Base-by-base conservation (phyloP, 2,329 filamentous ascomycete species). In the Aspergillus intermedius region DNA sequence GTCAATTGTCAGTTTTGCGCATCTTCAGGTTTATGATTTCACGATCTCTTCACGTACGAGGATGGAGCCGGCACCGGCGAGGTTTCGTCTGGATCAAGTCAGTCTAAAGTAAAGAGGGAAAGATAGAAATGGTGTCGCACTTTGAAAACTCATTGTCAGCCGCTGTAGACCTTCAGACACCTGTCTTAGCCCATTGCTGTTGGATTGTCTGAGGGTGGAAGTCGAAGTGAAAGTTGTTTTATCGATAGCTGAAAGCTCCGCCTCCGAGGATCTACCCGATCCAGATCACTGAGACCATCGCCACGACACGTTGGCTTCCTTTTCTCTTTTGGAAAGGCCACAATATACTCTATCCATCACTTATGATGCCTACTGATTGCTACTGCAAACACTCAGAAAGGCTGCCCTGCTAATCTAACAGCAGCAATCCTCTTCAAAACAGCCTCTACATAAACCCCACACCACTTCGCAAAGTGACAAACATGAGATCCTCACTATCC, bases 11-110 rank as follows among this genome's bases (percentile, higher is more conserved):
- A 60, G 57, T 50, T 30, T 46, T 12, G 9, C 25, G 25, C 25
- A 5, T 30, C 9, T 52, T 46, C 52, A 46, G 23, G 21, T 5
- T 19, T 15, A 10, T 49, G 39, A 49, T 42, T 35, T 43, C 47
- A 21, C 41, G 32, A 53, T 30, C 19, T 9, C 12, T 39, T n/a
- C 47, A 59, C 70, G 51, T 64, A 74, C 71, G 71, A 73, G 42
- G 72, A 71, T 55, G 71, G 68, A 54, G 66, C 56, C 57, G 60
- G 56, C 45, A 64, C 49, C 45, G 54, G 53, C 54, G 54, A 51
- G 25, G 58, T 53, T 56, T 65, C 64, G 57, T 57, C 64, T 67
- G 48, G 12, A 45, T 35, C 42, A 47, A 34, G 48, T 65, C 39
- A 66, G 56, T 21, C 10, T 40, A 3, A 28, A 22, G 12, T 15